These are phyloP conservation scores for Ophiostoma sp. DNA, from an alignment of 2,329 filamentous ascomycete genomes.

Conservation along the genomic window DNA sequence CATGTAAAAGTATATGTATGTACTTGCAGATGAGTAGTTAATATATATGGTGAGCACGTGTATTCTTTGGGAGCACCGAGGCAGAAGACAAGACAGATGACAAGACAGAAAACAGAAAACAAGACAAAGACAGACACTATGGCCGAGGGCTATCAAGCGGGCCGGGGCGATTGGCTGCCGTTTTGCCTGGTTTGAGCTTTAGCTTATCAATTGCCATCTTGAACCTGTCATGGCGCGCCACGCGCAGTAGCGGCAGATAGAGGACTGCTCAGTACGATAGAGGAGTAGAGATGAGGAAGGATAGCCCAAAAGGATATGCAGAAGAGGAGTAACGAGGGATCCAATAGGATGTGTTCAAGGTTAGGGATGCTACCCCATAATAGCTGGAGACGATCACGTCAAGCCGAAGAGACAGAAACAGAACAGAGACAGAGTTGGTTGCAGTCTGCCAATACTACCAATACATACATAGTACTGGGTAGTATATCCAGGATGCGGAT, in stretches of 20 bases:
- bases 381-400: conserved; percentile 6
- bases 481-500: neutral
- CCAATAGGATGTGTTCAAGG: neutral
- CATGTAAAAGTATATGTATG: neutral
- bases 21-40: neutral
- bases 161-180: conserved; percentile 1
- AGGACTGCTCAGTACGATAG: neutral
- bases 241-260: neutral
- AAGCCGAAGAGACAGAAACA: neutral
- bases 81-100: neutral
- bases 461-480: neutral
- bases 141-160: neutral
- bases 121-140: neutral
- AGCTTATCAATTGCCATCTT: neutral
- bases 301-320: neutral
- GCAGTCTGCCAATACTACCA: neutral
- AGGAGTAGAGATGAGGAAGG: neutral
- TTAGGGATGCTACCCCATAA: neutral
- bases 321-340: neutral
- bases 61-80: neutral
- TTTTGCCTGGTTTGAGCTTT: neutral
- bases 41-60: neutral
- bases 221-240: conserved; percentile 15
- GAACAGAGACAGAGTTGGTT: neutral
- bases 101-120: neutral